Percentiles rank a stretch among this genome's conserved stretches.
phyloP scores from a whole-genome alignment of 805 yeast genomes.

The Kazachstania bromeliacearum region DNA sequence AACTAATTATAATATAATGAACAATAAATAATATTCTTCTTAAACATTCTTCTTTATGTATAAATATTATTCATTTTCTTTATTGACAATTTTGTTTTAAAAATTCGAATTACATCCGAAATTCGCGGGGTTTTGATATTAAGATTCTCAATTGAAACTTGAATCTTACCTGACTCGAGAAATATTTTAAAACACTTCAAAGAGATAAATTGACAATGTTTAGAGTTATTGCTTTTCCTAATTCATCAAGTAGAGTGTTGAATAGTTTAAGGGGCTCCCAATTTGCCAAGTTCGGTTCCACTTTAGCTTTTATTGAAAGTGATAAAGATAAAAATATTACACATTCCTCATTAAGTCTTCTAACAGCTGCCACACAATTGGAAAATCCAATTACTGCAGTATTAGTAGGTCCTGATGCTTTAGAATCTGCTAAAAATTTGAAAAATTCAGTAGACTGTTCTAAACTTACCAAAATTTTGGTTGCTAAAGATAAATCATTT shows the following conservation, averaged over 20 bases:
- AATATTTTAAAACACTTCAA: too few relatives aligned
- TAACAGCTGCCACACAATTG: slow-evolving; percentile 68
- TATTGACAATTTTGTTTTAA: too few relatives aligned
- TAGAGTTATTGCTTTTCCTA: not conserved
- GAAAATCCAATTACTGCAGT: slow-evolving; percentile 77
- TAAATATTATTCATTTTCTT: too few relatives aligned
- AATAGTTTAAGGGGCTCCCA: not conserved
- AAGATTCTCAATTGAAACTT: too few relatives aligned
- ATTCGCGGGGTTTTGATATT: too few relatives aligned
- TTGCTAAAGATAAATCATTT: slow-evolving; percentile 49
- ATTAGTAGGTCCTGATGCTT: slow-evolving; percentile 55
- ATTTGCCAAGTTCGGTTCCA: slow-evolving; percentile 34
- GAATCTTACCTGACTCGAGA: too few relatives aligned
- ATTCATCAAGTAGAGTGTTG: too few relatives aligned
- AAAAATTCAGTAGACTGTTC: slow-evolving; percentile 11
- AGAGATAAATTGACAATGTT: slow-evolving; percentile 2
- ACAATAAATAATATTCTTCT: too few relatives aligned
- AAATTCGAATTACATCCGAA: too few relatives aligned
- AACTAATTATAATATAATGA: too few relatives aligned
- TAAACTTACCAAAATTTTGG: slow-evolving; percentile 41
- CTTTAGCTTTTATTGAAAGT: slow-evolving; percentile 70
- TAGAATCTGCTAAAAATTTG: slow-evolving; percentile 37
- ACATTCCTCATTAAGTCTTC: slow-evolving; percentile 60
- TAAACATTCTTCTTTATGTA: too few relatives aligned
- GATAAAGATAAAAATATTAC: slow-evolving; percentile 42